Evolutionary conservation across 495 filamentous ascomycete species (phyloP).

Genomic region (Xylaria grammica): DNA sequence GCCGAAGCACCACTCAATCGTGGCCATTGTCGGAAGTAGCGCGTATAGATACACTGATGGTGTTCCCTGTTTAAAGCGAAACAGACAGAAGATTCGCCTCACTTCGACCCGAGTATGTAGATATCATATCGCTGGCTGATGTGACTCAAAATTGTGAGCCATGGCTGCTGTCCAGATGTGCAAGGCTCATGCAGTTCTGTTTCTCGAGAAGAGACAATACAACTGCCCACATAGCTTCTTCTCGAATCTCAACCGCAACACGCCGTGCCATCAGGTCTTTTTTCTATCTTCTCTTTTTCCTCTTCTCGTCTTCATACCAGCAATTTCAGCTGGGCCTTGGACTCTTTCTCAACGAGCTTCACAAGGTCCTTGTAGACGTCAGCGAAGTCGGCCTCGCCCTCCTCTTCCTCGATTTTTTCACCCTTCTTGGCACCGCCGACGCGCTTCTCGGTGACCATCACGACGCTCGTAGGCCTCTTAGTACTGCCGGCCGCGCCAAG

Average conservation of each 20-base stretch:
- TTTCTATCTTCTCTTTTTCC: background rate
- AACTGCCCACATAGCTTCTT: background rate
- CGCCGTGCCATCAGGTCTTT: background rate
- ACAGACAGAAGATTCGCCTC: background rate
- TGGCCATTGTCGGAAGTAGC: slow-evolving; percentile 8
- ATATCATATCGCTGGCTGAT: background rate
- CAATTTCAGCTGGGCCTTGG: slow-evolving; percentile 41
- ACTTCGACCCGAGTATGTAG: background rate
- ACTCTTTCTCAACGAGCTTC: slow-evolving; percentile 76
- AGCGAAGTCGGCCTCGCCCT: slow-evolving; percentile 68
- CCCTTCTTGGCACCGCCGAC: slow-evolving; percentile 50
- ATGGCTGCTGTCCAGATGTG: background rate
- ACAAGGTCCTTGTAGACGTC: slow-evolving; percentile 74
- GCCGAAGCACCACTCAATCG: slow-evolving; percentile 8
- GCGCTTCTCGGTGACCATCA: slow-evolving; percentile 74
- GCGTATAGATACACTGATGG: slow-evolving; percentile 20
- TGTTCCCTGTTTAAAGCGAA: background rate
- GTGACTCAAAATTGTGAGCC: background rate
- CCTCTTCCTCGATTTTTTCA: slow-evolving; percentile 52
- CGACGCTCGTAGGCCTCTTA: slow-evolving; percentile 93
- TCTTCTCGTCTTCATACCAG: slow-evolving; percentile 16
- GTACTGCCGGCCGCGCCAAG: slow-evolving; percentile 89
- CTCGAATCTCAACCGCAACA: background rate
- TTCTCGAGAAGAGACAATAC: background rate
- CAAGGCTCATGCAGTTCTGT: background rate